These are phyloP conservation scores for Vanrija pseudolonga DNA, from an alignment of 1,284 basidiomycete species.

Conservation along the genomic window DNA sequence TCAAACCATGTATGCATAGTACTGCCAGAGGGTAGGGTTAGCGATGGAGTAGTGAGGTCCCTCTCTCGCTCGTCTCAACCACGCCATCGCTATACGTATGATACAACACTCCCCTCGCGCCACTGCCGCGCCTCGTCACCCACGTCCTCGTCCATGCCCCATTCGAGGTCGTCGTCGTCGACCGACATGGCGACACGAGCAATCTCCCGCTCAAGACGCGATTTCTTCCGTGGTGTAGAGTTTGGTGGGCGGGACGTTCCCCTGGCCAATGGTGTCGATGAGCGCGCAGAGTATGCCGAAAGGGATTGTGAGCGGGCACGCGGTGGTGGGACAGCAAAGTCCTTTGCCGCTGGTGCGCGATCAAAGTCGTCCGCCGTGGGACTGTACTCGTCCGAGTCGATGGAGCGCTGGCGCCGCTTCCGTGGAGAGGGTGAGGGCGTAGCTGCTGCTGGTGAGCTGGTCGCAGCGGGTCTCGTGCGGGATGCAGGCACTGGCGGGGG, in stretches of 20 bases:
- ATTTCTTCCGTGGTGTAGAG: slow-evolving; percentile 16
- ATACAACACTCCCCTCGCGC: slow-evolving; percentile 32
- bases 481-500: not conserved
- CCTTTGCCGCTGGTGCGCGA: too few species aligned
- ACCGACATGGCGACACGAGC: slow-evolving; percentile 16
- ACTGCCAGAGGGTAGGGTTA: too few species aligned
- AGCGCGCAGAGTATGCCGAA: not conserved
- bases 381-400: too few species aligned
- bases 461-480: not conserved
- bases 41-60: too few species aligned
- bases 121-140: slow-evolving; percentile 28
- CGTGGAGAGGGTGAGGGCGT: too few species aligned
- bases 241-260: not conserved
- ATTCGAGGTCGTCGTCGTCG: slow-evolving; percentile 32
- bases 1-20: too few species aligned
- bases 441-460: not conserved
- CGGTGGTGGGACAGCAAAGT: too few species aligned
- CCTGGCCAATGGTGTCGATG: not conserved
- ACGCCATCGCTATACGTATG: slow-evolving; percentile 4
- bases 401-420: too few species aligned
- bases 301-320: not conserved
- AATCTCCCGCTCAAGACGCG: slow-evolving; percentile 11
- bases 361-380: too few species aligned
- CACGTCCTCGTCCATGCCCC: slow-evolving; percentile 41
- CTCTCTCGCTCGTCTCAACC: not conserved